Percentiles rank a stretch among this genome's conserved stretches.
These are phyloP conservation scores for Corchorus capsularis DNA, from an alignment of 345 rosid species.

Conservation along the genomic window DNA sequence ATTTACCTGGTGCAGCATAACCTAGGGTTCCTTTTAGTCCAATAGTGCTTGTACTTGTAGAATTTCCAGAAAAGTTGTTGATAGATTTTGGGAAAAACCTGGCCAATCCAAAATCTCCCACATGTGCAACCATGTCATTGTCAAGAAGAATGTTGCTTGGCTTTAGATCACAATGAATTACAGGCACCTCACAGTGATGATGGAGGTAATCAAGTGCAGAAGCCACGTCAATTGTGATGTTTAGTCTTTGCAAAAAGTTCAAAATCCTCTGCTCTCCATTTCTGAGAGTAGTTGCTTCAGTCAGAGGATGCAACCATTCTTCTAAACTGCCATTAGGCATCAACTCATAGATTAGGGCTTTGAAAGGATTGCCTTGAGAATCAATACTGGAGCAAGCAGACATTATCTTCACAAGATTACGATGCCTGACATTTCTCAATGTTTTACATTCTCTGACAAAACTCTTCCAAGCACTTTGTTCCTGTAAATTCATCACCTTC, in stretches of 20 bases:
- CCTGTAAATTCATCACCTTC: constrained; percentile 21
- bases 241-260: constrained; percentile 37
- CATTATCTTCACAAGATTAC: constrained; percentile 19
- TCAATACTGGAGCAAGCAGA: constrained; percentile 19
- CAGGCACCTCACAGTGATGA: constrained; percentile 19
- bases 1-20: constrained; percentile 43
- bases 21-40: constrained; percentile 43
- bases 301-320: constrained; percentile 1
- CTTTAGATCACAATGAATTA: constrained; percentile 46
- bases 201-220: constrained; percentile 38
- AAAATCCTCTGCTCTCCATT: constrained; percentile 18
- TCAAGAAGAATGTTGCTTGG: constrained; percentile 55
- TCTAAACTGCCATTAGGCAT: constrained; percentile 20
- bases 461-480: constrained; percentile 8
- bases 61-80: neutral
- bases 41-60: constrained; percentile 36
- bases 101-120: constrained; percentile 42
- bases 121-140: constrained; percentile 26
- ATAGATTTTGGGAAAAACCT: constrained; percentile 20
- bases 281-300: neutral
- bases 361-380: constrained; percentile 20
- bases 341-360: constrained; percentile 19
- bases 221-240: constrained; percentile 37
- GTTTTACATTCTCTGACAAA: constrained; percentile 13
- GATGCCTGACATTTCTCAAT: constrained; percentile 3